Conservation (phyloP, 2,329 filamentous ascomycete genomes). For the Teratosphaeria pseudoeucalypti region DNA sequence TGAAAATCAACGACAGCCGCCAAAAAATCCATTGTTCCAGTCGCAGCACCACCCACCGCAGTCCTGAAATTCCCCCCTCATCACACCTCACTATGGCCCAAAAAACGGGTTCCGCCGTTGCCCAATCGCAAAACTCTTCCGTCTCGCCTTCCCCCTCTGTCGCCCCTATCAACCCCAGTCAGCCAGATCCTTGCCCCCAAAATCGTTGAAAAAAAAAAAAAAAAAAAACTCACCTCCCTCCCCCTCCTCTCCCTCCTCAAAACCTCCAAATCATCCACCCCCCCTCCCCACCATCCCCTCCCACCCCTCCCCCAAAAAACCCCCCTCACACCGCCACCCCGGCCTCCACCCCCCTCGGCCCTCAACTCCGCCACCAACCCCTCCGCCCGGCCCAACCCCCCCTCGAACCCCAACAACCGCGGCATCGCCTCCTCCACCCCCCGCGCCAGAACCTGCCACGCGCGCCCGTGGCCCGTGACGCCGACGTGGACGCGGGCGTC, state of each 20-base stretch:
- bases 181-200: background rate
- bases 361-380: background rate
- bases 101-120: background rate
- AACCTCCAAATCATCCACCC: background rate
- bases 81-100: background rate
- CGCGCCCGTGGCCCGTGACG: background rate
- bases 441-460: background rate
- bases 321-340: background rate
- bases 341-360: background rate
- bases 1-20: too few relatives aligned
- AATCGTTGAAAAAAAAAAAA: background rate
- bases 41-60: too few relatives aligned
- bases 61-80: too few relatives aligned
- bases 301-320: background rate
- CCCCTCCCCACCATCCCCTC: background rate
- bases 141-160: background rate
- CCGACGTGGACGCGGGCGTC: background rate
- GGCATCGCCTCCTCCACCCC: background rate
- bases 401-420: background rate
- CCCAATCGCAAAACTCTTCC: background rate
- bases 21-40: too few relatives aligned
- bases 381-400: background rate
- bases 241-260: background rate
- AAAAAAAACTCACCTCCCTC: background rate
- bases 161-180: too few relatives aligned